Conservation (phyloP, 148 eudicot genomes). For the Heliosperma pusillum region DNA sequence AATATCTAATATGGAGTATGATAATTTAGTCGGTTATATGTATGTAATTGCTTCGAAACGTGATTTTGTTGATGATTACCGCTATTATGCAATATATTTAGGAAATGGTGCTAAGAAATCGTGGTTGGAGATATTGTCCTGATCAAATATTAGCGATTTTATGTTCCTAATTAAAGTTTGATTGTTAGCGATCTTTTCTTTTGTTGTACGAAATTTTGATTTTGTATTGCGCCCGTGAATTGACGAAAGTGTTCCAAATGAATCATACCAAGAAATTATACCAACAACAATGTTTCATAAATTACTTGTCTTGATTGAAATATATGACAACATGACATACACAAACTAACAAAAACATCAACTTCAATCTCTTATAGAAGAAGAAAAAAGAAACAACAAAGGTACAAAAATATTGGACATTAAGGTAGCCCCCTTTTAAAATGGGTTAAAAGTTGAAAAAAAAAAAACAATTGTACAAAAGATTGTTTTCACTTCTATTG, state of each 20-base stretch:
- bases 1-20: background rate
- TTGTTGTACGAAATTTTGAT: no score
- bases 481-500: slow-evolving; percentile 5
- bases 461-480: slow-evolving; percentile 8
- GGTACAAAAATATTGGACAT: slow-evolving; percentile 14
- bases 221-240: no score
- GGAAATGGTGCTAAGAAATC: slow-evolving; percentile 12
- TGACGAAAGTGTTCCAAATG: no score
- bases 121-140: slow-evolving; percentile 16
- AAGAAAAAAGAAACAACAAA: slow-evolving; percentile 11
- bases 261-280: background rate
- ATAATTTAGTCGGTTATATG: background rate
- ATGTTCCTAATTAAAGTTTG: no score
- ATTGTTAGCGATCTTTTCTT: no score
- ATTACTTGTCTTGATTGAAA: slow-evolving; percentile 11
- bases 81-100: background rate
- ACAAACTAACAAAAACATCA: slow-evolving; percentile 9
- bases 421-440: background rate
- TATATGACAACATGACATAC: slow-evolving; percentile 3
- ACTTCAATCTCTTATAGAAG: background rate
- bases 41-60: slow-evolving; percentile 23
- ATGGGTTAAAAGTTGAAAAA: slow-evolving; percentile 8
- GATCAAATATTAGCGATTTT: no score
- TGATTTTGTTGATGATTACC: slow-evolving; percentile 17
- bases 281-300: background rate